Evolutionary conservation across 805 yeast species (phyloP).

Genomic region (Wickerhamiella galacta): DNA sequence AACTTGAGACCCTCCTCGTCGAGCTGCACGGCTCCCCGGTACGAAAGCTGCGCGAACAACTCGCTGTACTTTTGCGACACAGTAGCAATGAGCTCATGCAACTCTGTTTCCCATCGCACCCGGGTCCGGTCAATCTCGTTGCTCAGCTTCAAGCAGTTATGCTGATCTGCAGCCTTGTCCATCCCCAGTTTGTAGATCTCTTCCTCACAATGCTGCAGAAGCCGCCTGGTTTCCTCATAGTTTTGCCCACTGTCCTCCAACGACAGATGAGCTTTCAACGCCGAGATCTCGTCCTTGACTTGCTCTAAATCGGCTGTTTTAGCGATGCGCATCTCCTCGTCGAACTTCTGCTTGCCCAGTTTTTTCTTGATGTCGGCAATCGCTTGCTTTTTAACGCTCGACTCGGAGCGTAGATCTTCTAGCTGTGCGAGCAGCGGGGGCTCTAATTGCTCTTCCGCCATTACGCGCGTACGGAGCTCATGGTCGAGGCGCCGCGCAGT

Average conservation of each 20-base stretch:
- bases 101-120: slow-evolving; percentile 42
- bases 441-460: no score
- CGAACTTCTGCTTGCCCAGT: slow-evolving; percentile 1
- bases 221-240: slow-evolving; percentile 5
- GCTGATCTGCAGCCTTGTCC: slow-evolving; percentile 14
- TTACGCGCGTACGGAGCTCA: no score
- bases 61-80: slow-evolving; percentile 51
- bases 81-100: slow-evolving; percentile 33
- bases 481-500: background rate
- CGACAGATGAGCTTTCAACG: slow-evolving; percentile 2
- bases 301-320: background rate
- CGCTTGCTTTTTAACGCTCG: background rate
- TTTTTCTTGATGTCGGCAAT: slow-evolving; percentile 1
- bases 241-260: slow-evolving; percentile 5
- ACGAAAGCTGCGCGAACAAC: slow-evolving; percentile 59
- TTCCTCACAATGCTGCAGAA: slow-evolving; percentile 3
- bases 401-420: no score
- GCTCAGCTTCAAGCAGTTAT: slow-evolving; percentile 26
- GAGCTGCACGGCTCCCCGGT: slow-evolving; percentile 66
- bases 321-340: slow-evolving; percentile 3
- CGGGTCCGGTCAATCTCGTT: slow-evolving; percentile 7
- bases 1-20: slow-evolving; percentile 30
- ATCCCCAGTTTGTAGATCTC: slow-evolving; percentile 4
- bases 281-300: slow-evolving; percentile 1
- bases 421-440: no score